phyloP scores from a whole-genome alignment of 2,329 filamentous ascomycete genomes.

The Colletotrichum tabaci region DNA sequence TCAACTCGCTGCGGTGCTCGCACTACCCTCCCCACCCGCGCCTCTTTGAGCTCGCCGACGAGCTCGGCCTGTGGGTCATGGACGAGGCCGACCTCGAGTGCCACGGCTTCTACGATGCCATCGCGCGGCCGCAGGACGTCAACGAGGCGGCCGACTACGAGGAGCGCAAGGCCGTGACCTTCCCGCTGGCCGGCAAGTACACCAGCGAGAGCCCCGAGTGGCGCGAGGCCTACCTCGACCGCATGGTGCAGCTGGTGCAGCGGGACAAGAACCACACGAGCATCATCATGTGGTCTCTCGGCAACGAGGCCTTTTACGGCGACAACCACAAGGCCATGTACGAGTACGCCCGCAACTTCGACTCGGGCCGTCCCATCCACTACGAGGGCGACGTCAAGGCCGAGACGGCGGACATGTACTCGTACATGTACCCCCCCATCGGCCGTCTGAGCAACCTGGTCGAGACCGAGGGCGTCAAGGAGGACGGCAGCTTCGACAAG shows the following conservation, averaged over 20 bases:
- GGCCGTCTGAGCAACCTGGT: conserved; percentile 64
- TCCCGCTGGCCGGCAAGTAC: conserved; percentile 68
- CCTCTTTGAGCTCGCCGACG: conserved; percentile 73
- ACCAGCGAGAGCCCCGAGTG: conserved; percentile 74
- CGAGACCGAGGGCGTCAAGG: conserved; percentile 57
- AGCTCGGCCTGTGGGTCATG: conserved; percentile 76
- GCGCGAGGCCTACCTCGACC: conserved; percentile 77
- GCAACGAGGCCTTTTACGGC: conserved; percentile 82
- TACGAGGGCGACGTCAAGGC: conserved; percentile 77
- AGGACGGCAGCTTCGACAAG: conserved; percentile 64
- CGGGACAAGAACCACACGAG: conserved; percentile 80
- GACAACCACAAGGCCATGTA: conserved; percentile 79
- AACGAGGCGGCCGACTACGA: conserved; percentile 72
- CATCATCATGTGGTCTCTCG: conserved; percentile 81
- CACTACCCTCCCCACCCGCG: conserved; percentile 77
- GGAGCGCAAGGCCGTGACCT: conserved; percentile 71
- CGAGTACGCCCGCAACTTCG: conserved; percentile 70
- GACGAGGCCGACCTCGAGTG: conserved; percentile 68
- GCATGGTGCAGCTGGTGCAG: conserved; percentile 74
- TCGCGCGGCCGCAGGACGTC: conserved; percentile 66
- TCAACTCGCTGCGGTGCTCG: conserved; percentile 79
- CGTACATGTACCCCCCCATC: conserved; percentile 75
- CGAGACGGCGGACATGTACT: conserved; percentile 75
- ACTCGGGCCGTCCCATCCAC: conserved; percentile 73
- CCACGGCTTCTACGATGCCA: conserved; percentile 67